Base-by-base conservation (phyloP, 208 protist species). In the Leptomonas seymouri region DNA sequence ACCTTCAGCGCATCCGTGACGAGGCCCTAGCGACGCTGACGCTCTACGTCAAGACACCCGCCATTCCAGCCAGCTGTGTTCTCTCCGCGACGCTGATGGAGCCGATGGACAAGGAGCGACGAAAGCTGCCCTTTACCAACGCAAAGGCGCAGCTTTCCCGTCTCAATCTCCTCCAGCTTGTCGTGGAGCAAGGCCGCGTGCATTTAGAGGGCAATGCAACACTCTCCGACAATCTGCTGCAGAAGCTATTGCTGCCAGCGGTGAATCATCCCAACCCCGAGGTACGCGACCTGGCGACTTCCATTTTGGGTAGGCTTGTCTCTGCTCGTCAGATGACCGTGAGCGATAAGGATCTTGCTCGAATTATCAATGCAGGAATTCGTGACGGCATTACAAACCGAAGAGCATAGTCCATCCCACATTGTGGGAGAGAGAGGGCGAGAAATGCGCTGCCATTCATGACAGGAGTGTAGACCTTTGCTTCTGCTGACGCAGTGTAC, bases 191-290 rank as follows among this genome's bases (percentile, higher is more conserved):
- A 14, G 74, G 49, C 15, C 63, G 77, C 6, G 41, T 76, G n/a
- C 50, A 56, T 18, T 3, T 75, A 11, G 67, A 72, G 7, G 36
- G 59, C 30, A 57, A 49, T 31, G 55, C 53, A 34, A 21, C 64
- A 12, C 42, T 59, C 8, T 58, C 75, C 8, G 64, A 55, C 28
- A 76, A 67, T 9, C 15, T 93, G 12, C 78, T 92, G 65, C 67
- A 70, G 36, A 86, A 86, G 54, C 64, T 96, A 15, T 70, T 96
- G 28, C 75, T 93, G 18, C 91, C 91, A 0, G 81, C 77, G 16
- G 63, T 95, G 20, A 93, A 95, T 57, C 89, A 96, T 66, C 78
- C 79, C 14, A 89, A 85, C 53, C 42, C 60, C 1, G 93, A 95
- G 20, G 93, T 96, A 63, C 89, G 93, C 7, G 91, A 97, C 67